Conservation (phyloP, 116 monocot species). For the Cymodocea nodosa region DNA sequence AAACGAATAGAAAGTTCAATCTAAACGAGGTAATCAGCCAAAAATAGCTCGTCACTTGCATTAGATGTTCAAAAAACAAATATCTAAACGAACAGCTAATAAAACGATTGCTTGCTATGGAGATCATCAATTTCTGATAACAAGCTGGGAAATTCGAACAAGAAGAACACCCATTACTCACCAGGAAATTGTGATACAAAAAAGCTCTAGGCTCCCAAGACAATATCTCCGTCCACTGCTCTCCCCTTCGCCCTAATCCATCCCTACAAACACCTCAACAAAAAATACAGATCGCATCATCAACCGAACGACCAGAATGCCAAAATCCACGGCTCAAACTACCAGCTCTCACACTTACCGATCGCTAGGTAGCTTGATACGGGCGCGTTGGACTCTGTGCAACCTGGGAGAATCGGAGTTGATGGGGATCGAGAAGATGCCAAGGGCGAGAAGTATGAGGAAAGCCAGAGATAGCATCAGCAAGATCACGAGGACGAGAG, state of each 20-base stretch:
- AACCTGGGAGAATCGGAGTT: conserved; percentile 17
- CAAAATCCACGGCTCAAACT: background rate
- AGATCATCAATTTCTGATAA: background rate
- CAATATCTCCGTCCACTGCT: conserved; percentile 57
- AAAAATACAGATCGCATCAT: background rate
- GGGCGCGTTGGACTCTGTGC: background rate
- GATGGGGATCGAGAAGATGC: conserved; percentile 32
- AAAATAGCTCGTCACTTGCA: too few species aligned
- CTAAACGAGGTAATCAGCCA: too few species aligned
- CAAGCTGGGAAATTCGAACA: background rate
- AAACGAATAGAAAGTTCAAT: too few species aligned
- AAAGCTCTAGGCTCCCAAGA: conserved; percentile 78
- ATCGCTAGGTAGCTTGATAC: background rate
- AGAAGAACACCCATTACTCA: conserved; percentile 5
- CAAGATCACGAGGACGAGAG: conserved; percentile 15
- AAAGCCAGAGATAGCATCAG: conserved; percentile 19
- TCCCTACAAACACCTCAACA: background rate
- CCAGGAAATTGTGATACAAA: conserved; percentile 58
- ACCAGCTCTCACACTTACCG: background rate
- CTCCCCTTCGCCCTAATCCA: conserved; percentile 15
- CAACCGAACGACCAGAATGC: background rate
- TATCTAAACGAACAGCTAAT: too few species aligned
- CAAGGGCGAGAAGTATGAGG: conserved; percentile 26
- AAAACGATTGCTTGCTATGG: too few species aligned
- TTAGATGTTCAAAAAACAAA: too few species aligned